These are phyloP conservation scores for Pseudodiploospora longispora DNA, from an alignment of 2,329 filamentous ascomycete genomes.

Conservation along the genomic window DNA sequence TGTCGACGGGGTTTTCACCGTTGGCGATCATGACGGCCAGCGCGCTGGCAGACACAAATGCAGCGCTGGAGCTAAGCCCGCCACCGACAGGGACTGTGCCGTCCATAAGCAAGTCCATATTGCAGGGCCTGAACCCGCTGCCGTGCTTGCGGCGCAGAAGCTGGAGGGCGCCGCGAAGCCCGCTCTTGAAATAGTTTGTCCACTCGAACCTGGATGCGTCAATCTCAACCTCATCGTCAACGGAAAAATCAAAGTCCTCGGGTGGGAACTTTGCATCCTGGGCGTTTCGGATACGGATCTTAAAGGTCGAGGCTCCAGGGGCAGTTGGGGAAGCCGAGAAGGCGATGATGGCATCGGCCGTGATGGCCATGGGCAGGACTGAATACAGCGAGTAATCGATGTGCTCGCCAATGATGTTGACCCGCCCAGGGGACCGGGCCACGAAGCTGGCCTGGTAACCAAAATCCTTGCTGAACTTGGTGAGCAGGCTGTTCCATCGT, in stretches of 20 bases:
- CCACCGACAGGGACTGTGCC: slow-evolving; percentile 88
- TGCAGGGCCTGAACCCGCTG: slow-evolving; percentile 52
- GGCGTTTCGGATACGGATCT: slow-evolving; percentile 73
- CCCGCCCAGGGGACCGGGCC: slow-evolving; percentile 81
- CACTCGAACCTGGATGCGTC: slow-evolving; percentile 83
- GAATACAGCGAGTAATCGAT: slow-evolving; percentile 98
- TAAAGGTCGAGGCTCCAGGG: slow-evolving; percentile 46
- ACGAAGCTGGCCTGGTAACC: slow-evolving; percentile 69
- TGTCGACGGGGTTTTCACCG: slow-evolving; percentile 69
- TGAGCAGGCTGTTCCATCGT: slow-evolving; percentile 69
- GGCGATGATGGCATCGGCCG: slow-evolving; percentile 82
- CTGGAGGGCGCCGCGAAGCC: slow-evolving; percentile 72
- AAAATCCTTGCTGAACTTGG: slow-evolving; percentile 63
- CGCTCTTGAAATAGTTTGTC: slow-evolving; percentile 98
- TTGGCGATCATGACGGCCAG: slow-evolving; percentile 84
- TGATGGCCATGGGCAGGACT: slow-evolving; percentile 91
- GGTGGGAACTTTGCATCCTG: slow-evolving; percentile 66
- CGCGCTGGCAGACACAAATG: slow-evolving; percentile 84
- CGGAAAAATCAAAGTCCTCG: slow-evolving; percentile 64
- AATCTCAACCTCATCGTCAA: slow-evolving; percentile 60
- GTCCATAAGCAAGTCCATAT: slow-evolving; percentile 84
- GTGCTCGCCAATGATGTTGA: slow-evolving; percentile 98
- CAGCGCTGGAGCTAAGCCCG: slow-evolving; percentile 87
- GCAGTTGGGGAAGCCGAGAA: slow-evolving; percentile 51
- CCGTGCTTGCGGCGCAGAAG: slow-evolving; percentile 62